A percentile compares a stretch with the other conserved stretches of the same genome.
Conservation (phyloP, 257 asterid genomes). For the Solanum sejunctum region DNA sequence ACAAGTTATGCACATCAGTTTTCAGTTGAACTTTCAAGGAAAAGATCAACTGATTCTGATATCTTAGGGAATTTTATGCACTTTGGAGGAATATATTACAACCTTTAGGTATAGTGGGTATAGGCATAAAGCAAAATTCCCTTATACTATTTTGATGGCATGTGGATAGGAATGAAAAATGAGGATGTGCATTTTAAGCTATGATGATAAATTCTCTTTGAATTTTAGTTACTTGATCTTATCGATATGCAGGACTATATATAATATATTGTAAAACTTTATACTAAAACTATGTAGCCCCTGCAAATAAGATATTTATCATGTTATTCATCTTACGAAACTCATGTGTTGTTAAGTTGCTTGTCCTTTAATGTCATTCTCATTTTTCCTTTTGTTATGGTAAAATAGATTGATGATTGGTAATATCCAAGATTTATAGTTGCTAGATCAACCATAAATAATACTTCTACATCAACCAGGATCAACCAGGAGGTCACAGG, state of each 20-base stretch:
- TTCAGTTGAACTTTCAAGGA: constrained; percentile 21
- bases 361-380: not conserved
- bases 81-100: constrained; percentile 52
- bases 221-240: not conserved
- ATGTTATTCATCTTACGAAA: not conserved
- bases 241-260: not conserved
- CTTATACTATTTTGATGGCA: constrained; percentile 32
- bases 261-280: not conserved
- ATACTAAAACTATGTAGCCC: not conserved
- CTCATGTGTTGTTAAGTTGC: not conserved
- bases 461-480: not conserved
- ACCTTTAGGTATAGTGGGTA: constrained; percentile 34
- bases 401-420: not conserved
- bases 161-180: constrained; percentile 32
- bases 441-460: not conserved
- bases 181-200: not conserved
- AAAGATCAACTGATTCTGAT: constrained; percentile 61
- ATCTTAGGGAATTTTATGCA: constrained; percentile 43
- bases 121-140: constrained; percentile 23
- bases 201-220: not conserved
- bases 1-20: constrained; percentile 25
- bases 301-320: not conserved
- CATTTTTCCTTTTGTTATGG: not conserved
- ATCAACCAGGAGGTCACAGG: no score
- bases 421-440: not conserved